Base-by-base conservation (phyloP, 495 filamentous ascomycete genomes). In the Chaetomidium leptoderma region DNA sequence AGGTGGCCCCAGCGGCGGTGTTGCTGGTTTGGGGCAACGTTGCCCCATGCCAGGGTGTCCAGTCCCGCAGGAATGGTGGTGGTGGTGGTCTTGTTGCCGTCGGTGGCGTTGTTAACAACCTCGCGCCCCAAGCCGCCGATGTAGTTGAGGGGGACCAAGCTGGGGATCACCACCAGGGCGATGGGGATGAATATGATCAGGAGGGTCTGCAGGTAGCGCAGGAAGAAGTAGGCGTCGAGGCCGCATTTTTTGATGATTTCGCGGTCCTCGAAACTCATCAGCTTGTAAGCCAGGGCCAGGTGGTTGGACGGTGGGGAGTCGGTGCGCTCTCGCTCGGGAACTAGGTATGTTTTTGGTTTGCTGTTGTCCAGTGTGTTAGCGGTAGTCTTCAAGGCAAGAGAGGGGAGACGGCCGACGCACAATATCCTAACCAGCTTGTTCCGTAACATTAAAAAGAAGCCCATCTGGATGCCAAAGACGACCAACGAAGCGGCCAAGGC, bases 151-250 rank as follows among this genome's bases (percentile, higher is more conserved):
- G 95, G 92, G 7, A 98, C 67, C 36, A 98, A 78, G 49, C 96
- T 84, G 0, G 93, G 95, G 24, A 97, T 75, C 27, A 97, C 84
- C 29, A 96, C 67, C 19, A 86, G 45, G 23, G 87, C 88, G 53
- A 95, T 77, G 8, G 91, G 88, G 19, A 93, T 69, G 65, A 97
- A 97, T 58, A 97, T 92, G 66, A 95, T 87, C 36, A 98, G 81
- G 3, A 98, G 82, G 70, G 95, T 93, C 54, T 92, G 89, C 16
- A 98, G 79, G 69, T 95, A 98, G 53, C 95, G 89, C 1, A 98
- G 79, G 74, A 97, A 98, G 72, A 98, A 95, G 76, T 97, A 98
- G 64, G 95, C 92, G 72, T 98, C 93, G 37, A 98, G 81, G 6
- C 93, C 93, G 70, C 90, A 96, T 72, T 96, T 96, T 37, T 89